A percentile compares a stretch with the other conserved stretches of the same genome.
Conservation (phyloP, 1,284 basidiomycete genomes). For the Melampsora americana region DNA sequence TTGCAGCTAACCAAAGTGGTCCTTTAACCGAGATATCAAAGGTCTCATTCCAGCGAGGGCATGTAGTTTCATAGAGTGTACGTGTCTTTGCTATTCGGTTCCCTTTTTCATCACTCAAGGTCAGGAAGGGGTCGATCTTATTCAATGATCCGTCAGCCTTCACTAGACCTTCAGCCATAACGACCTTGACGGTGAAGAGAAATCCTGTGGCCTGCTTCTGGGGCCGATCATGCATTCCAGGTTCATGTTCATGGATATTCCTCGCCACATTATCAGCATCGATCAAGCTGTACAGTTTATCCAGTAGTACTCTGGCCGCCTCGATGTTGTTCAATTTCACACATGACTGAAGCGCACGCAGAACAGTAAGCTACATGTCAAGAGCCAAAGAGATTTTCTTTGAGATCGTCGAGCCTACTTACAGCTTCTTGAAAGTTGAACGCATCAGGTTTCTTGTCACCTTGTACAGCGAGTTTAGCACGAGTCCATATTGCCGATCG, state of each 20-base stretch:
- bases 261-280: slow-evolving; percentile 82
- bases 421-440: slow-evolving; percentile 83
- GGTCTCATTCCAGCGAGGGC: slow-evolving; percentile 94
- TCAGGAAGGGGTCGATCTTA: slow-evolving; percentile 84
- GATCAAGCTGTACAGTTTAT: slow-evolving; percentile 88
- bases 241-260: slow-evolving; percentile 58
- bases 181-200: slow-evolving; percentile 90
- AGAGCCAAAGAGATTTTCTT: background rate
- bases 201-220: slow-evolving; percentile 59
- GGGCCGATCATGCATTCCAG: slow-evolving; percentile 52
- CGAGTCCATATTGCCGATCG: slow-evolving; percentile 88
- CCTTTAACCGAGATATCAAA: slow-evolving; percentile 80
- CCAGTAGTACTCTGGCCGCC: slow-evolving; percentile 80
- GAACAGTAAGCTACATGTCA: background rate
- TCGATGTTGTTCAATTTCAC: slow-evolving; percentile 98
- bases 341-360: slow-evolving; percentile 65
- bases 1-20: slow-evolving; percentile 92
- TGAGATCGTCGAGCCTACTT: no score
- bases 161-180: slow-evolving; percentile 78
- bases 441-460: slow-evolving; percentile 84
- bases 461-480: slow-evolving; percentile 69
- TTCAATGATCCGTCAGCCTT: slow-evolving; percentile 68
- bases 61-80: slow-evolving; percentile 85
- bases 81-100: slow-evolving; percentile 88
- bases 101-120: slow-evolving; percentile 86